Evolutionary conservation across 768 basidiomycete species (phyloP).

Genomic region (Botryobasidium botryosum): DNA sequence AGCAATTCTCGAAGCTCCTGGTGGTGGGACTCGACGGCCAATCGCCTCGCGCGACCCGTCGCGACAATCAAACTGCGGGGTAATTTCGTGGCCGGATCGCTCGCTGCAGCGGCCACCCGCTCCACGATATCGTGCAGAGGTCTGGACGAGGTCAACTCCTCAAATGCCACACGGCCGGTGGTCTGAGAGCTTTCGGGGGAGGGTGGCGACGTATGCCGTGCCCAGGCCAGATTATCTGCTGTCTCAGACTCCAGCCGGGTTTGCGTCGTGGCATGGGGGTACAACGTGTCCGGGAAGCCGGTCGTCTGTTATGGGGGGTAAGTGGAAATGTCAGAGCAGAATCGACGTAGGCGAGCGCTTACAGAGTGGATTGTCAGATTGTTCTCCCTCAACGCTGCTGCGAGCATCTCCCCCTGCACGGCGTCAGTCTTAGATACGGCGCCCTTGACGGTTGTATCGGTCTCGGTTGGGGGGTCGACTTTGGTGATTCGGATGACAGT

Average conservation of each 20-base stretch:
- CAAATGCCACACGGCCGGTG: slow-evolving; percentile 49
- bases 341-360: not conserved
- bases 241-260: slow-evolving; percentile 58
- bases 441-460: no score
- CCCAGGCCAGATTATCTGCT: slow-evolving; percentile 69
- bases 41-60: slow-evolving; percentile 54
- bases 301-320: slow-evolving; percentile 23
- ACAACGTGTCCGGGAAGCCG: slow-evolving; percentile 50
- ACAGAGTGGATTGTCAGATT: slow-evolving; percentile 6
- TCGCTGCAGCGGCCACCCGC: slow-evolving; percentile 18
- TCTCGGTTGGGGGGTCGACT: slow-evolving; percentile 17
- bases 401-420: slow-evolving; percentile 14
- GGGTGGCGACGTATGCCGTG: slow-evolving; percentile 31
- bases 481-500: slow-evolving; percentile 52
- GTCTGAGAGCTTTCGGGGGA: slow-evolving; percentile 23
- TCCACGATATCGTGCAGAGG: slow-evolving; percentile 44
- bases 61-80: slow-evolving; percentile 34
- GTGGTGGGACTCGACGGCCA: slow-evolving; percentile 41
- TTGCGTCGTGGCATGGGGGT: slow-evolving; percentile 45
- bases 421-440: slow-evolving; percentile 12
- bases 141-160: slow-evolving; percentile 27
- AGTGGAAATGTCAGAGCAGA: not conserved
- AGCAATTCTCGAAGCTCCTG: slow-evolving; percentile 34
- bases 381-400: not conserved
- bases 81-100: slow-evolving; percentile 12